A percentile compares a stretch with the other conserved stretches of the same genome.
Evolutionary conservation across 345 rosid genomes (phyloP).

Genomic region (Alliaria petiolata): DNA sequence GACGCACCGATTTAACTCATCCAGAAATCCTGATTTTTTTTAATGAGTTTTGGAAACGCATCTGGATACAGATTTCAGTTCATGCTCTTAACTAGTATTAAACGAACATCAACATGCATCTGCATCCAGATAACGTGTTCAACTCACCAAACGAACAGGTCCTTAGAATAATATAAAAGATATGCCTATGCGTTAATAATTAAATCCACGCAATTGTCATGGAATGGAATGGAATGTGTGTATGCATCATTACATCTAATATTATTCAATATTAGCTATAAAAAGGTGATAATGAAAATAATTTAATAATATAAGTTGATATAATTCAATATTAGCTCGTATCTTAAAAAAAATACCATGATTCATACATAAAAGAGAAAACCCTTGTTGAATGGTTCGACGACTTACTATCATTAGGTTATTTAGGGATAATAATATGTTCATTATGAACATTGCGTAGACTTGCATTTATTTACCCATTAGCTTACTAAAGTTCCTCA

Average conservation of each 20-base stretch:
- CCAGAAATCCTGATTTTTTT: too few species aligned
- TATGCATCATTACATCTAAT: slow-evolving; percentile 1
- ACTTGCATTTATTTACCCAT: neutral
- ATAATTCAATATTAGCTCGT: neutral
- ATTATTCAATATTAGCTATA: neutral
- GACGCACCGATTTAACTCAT: too few species aligned
- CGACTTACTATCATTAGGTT: neutral
- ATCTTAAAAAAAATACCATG: neutral
- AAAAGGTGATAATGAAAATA: neutral
- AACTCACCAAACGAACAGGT: too few species aligned
- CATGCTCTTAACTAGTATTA: too few species aligned
- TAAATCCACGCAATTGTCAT: slow-evolving; percentile 10
- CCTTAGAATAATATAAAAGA: slow-evolving; percentile 10
- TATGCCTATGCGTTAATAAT: neutral
- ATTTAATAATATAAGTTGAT: neutral
- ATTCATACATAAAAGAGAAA: neutral
- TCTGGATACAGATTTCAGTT: too few species aligned
- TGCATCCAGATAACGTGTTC: too few species aligned
- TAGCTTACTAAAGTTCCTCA: neutral
- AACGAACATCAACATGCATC: too few species aligned
- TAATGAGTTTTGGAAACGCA: too few species aligned
- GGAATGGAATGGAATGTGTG: too few species aligned
- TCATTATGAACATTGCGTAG: neutral
- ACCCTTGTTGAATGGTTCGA: neutral
- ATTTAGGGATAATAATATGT: neutral